phyloP scores from a whole-genome alignment of 2,329 filamentous ascomycete species.

The Whalleya microplaca region DNA sequence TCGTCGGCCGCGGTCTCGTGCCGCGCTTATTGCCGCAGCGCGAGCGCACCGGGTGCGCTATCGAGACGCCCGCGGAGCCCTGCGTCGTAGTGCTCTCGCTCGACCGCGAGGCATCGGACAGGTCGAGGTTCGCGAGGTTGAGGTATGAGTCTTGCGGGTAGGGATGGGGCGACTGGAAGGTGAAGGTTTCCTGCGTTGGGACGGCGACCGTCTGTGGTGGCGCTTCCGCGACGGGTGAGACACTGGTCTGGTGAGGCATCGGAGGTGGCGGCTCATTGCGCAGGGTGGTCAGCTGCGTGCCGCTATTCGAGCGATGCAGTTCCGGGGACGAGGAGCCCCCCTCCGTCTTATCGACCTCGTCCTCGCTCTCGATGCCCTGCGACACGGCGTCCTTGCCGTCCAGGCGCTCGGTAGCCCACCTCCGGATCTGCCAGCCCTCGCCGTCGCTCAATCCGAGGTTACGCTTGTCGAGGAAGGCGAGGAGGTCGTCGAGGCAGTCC shows the following conservation, averaged over 20 bases:
- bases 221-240: slow-evolving; percentile 25
- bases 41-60: slow-evolving; percentile 34
- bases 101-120: slow-evolving; percentile 53
- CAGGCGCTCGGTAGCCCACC: slow-evolving; percentile 70
- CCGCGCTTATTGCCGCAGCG: slow-evolving; percentile 29
- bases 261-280: slow-evolving; percentile 44
- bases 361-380: slow-evolving; percentile 66
- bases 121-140: slow-evolving; percentile 63
- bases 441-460: slow-evolving; percentile 78
- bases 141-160: slow-evolving; percentile 63
- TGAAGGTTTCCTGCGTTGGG: slow-evolving; percentile 66
- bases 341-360: slow-evolving; percentile 69
- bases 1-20: slow-evolving; percentile 33
- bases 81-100: slow-evolving; percentile 41
- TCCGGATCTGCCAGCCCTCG: slow-evolving; percentile 68
- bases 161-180: slow-evolving; percentile 67
- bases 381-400: slow-evolving; percentile 62
- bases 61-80: slow-evolving; percentile 34
- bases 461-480: slow-evolving; percentile 83
- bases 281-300: slow-evolving; percentile 41
- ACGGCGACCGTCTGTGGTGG: slow-evolving; percentile 48
- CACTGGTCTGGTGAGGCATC: slow-evolving; percentile 20
- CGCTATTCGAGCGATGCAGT: slow-evolving; percentile 51
- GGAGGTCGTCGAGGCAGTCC: slow-evolving; percentile 87
- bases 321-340: slow-evolving; percentile 62